A percentile compares a stretch with the other conserved stretches of the same genome.
Conservation (phyloP, 208 protist genomes). For the Acanthamoeba royreba region DNA sequence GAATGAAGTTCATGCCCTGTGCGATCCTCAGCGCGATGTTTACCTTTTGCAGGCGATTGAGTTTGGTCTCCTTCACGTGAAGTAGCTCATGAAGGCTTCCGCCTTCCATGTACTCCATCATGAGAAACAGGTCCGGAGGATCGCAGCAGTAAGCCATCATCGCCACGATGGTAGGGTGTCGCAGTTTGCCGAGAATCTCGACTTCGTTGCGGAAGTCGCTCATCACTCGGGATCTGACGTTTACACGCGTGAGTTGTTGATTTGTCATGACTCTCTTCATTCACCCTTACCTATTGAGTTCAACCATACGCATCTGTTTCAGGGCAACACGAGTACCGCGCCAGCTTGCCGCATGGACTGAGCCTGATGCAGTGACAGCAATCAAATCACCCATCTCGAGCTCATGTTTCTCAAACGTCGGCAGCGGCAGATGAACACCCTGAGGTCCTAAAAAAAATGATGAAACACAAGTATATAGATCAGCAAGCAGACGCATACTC, state of each 20-base stretch:
- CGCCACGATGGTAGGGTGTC: slow-evolving; percentile 62
- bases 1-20: slow-evolving; percentile 14
- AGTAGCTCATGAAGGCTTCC: background rate
- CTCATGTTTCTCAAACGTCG: background rate
- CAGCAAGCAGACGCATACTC: background rate
- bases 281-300: background rate
- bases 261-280: too few relatives aligned
- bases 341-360: background rate
- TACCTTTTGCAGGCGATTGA: background rate
- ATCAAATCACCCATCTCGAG: background rate
- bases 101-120: slow-evolving; percentile 17
- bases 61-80: background rate
- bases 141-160: slow-evolving; percentile 60
- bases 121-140: background rate
- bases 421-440: background rate
- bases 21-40: background rate
- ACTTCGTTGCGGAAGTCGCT: slow-evolving; percentile 68
- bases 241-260: too few relatives aligned
- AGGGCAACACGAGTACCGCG: background rate
- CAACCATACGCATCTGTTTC: slow-evolving; percentile 10
- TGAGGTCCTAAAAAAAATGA: background rate
- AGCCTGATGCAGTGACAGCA: background rate
- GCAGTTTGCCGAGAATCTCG: slow-evolving; percentile 57
- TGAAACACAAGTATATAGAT: background rate
- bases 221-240: slow-evolving; percentile 33